A percentile compares a stretch with the other conserved stretches of the same genome.
Conservation (phyloP, 768 basidiomycete genomes). For the Cyclocybe cylindracea region DNA sequence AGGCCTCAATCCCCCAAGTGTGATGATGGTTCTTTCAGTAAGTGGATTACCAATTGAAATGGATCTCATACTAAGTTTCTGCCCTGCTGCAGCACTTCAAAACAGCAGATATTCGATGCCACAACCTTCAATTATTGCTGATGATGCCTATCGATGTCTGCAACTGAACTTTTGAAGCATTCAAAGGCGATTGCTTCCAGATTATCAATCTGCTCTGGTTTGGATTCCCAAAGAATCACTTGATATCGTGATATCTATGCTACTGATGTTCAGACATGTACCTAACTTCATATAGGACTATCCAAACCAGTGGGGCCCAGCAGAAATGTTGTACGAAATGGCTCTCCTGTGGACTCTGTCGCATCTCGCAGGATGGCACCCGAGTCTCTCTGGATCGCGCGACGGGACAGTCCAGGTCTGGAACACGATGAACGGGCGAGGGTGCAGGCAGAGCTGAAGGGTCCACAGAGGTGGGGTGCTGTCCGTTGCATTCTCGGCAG, state of each 20-base stretch:
- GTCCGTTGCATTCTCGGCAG: no score
- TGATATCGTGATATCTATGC: neutral
- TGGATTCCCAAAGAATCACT: constrained; percentile 1
- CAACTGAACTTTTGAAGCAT: constrained; percentile 11
- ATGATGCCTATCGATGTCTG: constrained; percentile 10
- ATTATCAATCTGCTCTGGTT: constrained; percentile 3
- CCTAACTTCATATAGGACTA: constrained; percentile 2
- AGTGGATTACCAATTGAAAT: neutral
- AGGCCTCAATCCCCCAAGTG: neutral
- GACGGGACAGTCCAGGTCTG: no score
- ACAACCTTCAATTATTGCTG: constrained; percentile 4
- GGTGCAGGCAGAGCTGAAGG: no score
- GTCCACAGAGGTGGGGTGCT: no score
- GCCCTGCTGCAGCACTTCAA: neutral
- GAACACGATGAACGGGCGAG: no score
- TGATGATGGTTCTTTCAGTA: neutral
- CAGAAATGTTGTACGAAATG: neutral
- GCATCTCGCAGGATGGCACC: neutral
- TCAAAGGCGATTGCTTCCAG: constrained; percentile 6
- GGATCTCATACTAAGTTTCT: neutral
- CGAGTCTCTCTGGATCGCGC: no score
- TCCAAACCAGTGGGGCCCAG: neutral
- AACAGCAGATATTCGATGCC: neutral
- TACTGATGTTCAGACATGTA: neutral
- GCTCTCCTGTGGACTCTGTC: neutral